A percentile compares a stretch with the other conserved stretches of the same genome.
Conservation (phyloP, 805 yeast species). For the Limtongia smithiae region DNA sequence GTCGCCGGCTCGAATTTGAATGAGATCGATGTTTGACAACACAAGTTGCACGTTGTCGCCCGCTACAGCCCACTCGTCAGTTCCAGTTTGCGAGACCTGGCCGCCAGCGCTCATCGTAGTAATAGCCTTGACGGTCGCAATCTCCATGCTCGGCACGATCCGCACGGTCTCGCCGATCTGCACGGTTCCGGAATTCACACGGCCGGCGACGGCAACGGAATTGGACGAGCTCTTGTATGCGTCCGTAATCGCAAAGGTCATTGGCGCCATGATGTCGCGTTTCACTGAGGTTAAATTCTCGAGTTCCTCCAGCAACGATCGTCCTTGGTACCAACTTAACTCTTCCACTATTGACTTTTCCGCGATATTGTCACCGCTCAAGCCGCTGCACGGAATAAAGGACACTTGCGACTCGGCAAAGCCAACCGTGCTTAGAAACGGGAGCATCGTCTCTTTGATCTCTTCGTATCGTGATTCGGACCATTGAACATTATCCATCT, state of each 20-base stretch:
- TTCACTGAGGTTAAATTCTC: slow-evolving; percentile 16
- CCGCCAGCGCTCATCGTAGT: slow-evolving; percentile 31
- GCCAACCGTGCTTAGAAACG: slow-evolving; percentile 55
- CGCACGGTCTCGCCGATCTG: slow-evolving; percentile 67
- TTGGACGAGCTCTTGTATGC: slow-evolving; percentile 49
- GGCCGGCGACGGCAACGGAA: slow-evolving; percentile 55
- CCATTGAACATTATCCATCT: slow-evolving; percentile 65
- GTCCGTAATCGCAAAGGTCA: slow-evolving; percentile 63
- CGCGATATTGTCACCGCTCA: slow-evolving; percentile 63
- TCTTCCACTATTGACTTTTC: slow-evolving; percentile 38
- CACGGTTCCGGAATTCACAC: slow-evolving; percentile 62
- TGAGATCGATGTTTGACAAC: slow-evolving; percentile 38
- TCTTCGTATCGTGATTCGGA: slow-evolving; percentile 49
- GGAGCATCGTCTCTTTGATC: slow-evolving; percentile 48
- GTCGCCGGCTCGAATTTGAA: slow-evolving; percentile 62
- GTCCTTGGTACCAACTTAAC: slow-evolving; percentile 47
- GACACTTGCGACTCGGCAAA: slow-evolving; percentile 42
- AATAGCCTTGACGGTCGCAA: slow-evolving; percentile 32
- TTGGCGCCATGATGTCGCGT: slow-evolving; percentile 42
- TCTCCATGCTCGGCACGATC: slow-evolving; percentile 48
- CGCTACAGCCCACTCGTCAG: slow-evolving; percentile 46
- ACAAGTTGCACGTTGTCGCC: slow-evolving; percentile 56
- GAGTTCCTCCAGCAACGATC: slow-evolving; percentile 42
- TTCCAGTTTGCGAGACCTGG: too few species aligned
- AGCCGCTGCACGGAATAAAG: slow-evolving; percentile 68